phyloP scores from a whole-genome alignment of 2,329 filamentous ascomycete species.

The Stylonectria norvegica region DNA sequence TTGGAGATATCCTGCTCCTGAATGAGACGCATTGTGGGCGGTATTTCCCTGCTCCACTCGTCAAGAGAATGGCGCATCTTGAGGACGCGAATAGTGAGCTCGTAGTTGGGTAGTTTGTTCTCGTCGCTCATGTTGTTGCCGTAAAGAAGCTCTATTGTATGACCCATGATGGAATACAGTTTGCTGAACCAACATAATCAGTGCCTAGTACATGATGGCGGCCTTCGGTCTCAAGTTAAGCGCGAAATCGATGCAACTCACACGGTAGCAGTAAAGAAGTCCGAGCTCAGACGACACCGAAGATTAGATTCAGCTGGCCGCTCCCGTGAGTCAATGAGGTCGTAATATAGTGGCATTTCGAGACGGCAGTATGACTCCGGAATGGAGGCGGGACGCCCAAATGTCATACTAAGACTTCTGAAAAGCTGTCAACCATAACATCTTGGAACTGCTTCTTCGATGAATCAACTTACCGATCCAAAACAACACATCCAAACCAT shows the following conservation, averaged over 20 bases:
- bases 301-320: background rate
- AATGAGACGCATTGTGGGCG: background rate
- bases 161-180: background rate
- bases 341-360: background rate
- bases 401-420: background rate
- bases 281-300: background rate
- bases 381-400: background rate
- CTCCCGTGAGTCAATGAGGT: background rate
- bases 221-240: background rate
- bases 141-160: background rate
- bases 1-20: background rate
- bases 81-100: background rate
- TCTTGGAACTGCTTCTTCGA: background rate
- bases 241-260: background rate
- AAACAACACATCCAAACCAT: slow-evolving; percentile 34
- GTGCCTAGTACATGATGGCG: background rate
- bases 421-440: background rate
- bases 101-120: background rate
- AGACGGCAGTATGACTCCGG: background rate
- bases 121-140: background rate
- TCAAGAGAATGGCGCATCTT: background rate
- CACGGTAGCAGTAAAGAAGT: background rate
- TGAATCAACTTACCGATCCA: slow-evolving; percentile 4
- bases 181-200: background rate
- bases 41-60: background rate